Evolutionary conservation across 345 rosid species (phyloP), one percentile per base, ranked within the genome.

Genomic region (Citrus glauca): DNA sequence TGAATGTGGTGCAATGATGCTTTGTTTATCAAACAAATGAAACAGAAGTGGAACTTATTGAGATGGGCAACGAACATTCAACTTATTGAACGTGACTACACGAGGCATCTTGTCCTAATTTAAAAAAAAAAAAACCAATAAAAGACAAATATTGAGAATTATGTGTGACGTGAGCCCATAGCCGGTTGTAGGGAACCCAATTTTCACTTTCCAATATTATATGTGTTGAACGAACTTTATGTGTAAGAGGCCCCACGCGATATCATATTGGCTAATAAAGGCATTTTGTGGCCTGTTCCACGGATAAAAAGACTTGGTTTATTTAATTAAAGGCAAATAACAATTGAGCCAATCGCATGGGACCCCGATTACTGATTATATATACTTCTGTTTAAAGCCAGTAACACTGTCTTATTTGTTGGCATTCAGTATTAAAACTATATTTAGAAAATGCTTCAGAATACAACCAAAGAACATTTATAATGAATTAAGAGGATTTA

Each of bases 261-360:
- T 53, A 35, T 61, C 79, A 57, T 33, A 14, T 59, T 61, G 55
- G 59, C 80, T 30, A 66, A 80, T 30, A 80, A 82, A 71, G 82
- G 64, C 27, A 28, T 53, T 37, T 19, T 27, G 69, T 65, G 82
- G 83, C 77, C 71, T 77, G 53, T 82, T 82, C 81, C 81, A 80
- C 80, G 71, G 81, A 85, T 80, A 73, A 38, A 73, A 38, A 42
- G 32, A 33, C 25, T 14, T 48, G 16, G n/a, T 24, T 75, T 65
- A 55, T 33, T 53, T 48, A 66, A 74, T 64, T 19, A 48, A 64
- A 20, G 30, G 64, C 11, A 9, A 55, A 70, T 37, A 74, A 37
- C 73, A 56, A 66, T 28, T 13, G 42, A 55, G 22, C 62, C 63
- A 75, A 69, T 68, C 82, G 62, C 85, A 80, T 77, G 83, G 55